Evolutionary conservation across 2,329 filamentous ascomycete species (phyloP).

Genomic region (Colletotrichum endophyticum): DNA sequence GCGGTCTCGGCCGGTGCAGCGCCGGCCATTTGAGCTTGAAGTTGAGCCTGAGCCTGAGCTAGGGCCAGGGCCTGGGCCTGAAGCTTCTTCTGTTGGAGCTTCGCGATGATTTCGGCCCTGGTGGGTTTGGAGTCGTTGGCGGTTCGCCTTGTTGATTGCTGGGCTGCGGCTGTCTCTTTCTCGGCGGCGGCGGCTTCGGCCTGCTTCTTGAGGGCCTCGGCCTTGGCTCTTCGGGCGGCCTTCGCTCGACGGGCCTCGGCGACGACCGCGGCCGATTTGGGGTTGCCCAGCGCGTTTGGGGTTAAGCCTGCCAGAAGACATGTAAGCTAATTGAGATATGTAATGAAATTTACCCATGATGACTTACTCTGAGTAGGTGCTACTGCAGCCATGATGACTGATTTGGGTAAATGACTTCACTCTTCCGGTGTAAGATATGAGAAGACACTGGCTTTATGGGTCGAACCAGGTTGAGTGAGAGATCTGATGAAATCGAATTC

Average conservation of each 20-base stretch:
- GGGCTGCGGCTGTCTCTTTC: background rate
- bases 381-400: conserved; percentile 1
- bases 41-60: background rate
- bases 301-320: background rate
- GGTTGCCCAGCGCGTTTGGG: background rate
- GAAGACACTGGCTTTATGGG: background rate
- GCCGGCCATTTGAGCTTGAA: background rate
- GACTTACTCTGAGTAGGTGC: background rate
- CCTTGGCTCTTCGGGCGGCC: background rate
- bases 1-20: background rate
- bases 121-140: background rate
- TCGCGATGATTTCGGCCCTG: background rate
- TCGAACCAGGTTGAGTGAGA: background rate
- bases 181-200: background rate
- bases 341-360: background rate
- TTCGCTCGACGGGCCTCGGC: background rate
- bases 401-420: background rate
- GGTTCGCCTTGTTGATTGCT: background rate
- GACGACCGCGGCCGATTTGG: background rate
- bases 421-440: background rate
- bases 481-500: background rate
- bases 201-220: background rate
- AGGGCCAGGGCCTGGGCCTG: background rate
- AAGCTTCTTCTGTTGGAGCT: background rate
- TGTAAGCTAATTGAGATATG: background rate